Evolutionary conservation across 2,329 filamentous ascomycete genomes (phyloP).

Genomic region (Aspergillus amoenus): DNA sequence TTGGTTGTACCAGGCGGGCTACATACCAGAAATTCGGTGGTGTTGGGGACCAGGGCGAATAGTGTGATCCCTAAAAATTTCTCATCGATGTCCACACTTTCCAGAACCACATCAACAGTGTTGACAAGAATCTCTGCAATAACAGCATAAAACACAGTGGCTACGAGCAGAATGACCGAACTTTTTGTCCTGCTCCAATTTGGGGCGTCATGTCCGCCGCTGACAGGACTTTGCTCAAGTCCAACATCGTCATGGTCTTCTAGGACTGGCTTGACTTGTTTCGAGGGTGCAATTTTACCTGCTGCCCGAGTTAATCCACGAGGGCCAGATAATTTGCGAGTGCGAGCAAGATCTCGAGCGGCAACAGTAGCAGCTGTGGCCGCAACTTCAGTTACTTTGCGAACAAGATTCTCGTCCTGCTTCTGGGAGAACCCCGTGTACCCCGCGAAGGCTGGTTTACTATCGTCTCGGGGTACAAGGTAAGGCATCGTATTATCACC

Average conservation of each 20-base stretch:
- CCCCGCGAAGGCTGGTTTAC: slow-evolving; percentile 21
- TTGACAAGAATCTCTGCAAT: slow-evolving; percentile 97
- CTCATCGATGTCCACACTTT: slow-evolving; percentile 87
- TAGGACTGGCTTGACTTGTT: slow-evolving; percentile 34
- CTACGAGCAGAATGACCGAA: slow-evolving; percentile 80
- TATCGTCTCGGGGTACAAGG: slow-evolving; percentile 66
- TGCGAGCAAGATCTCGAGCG: slow-evolving; percentile 68
- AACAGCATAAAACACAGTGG: slow-evolving; percentile 90
- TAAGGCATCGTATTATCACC: slow-evolving; percentile 56
- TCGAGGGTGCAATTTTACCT: slow-evolving; percentile 36
- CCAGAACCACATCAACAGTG: slow-evolving; percentile 93
- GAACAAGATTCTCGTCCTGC: slow-evolving; percentile 76
- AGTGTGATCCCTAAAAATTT: slow-evolving; percentile 97
- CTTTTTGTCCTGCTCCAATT: slow-evolving; percentile 96
- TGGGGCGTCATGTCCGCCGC: slow-evolving; percentile 90
- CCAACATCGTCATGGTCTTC: slow-evolving; percentile 52
- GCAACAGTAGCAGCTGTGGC: slow-evolving; percentile 87
- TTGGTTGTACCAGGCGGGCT: not conserved
- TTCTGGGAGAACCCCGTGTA: slow-evolving; percentile 71
- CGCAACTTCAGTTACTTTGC: slow-evolving; percentile 89
- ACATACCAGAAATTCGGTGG: slow-evolving; percentile 89
- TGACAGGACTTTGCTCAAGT: slow-evolving; percentile 44
- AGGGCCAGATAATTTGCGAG: slow-evolving; percentile 50
- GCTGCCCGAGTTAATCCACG: slow-evolving; percentile 31
- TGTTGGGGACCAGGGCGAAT: slow-evolving; percentile 96